phyloP scores from a whole-genome alignment of 2,329 filamentous ascomycete species.

The Apiospora koreana region DNA sequence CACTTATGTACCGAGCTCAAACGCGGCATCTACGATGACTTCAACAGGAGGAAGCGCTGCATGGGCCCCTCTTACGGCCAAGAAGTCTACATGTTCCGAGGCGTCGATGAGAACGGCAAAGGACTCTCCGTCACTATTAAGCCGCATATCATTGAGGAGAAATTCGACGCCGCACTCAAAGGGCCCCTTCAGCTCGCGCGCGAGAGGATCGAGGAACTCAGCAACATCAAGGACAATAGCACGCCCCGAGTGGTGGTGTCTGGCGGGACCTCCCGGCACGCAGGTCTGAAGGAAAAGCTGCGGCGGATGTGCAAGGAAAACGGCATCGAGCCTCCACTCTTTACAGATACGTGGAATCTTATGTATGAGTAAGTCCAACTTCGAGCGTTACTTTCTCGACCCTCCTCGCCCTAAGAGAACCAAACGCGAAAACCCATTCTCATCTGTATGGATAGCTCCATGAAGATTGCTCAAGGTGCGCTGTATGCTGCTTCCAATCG shows the following conservation, averaged over 20 bases:
- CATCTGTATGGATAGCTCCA: neutral
- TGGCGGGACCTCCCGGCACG: neutral
- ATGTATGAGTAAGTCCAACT: neutral
- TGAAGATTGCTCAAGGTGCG: conserved; percentile 18
- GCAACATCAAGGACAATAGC: neutral
- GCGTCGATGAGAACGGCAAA: neutral
- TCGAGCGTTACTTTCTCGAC: too few relatives aligned
- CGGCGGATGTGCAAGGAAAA: neutral
- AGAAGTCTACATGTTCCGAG: neutral
- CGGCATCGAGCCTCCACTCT: neutral
- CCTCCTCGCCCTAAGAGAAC: too few relatives aligned
- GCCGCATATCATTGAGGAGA: neutral
- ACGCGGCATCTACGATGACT: neutral
- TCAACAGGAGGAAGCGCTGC: neutral
- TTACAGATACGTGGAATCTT: neutral
- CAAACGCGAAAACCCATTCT: too few relatives aligned
- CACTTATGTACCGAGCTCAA: neutral
- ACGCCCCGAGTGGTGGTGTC: neutral
- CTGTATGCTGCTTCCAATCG: conserved; percentile 15
- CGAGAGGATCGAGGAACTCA: neutral
- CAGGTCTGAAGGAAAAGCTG: neutral
- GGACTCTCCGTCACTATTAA: neutral
- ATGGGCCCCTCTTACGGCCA: neutral
- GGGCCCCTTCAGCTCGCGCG: neutral
- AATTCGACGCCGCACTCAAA: neutral